Evolutionary conservation across 2,329 filamentous ascomycete species (phyloP), one percentile per base, ranked within the genome.

Genomic region (Penicillium sclerotigenum): DNA sequence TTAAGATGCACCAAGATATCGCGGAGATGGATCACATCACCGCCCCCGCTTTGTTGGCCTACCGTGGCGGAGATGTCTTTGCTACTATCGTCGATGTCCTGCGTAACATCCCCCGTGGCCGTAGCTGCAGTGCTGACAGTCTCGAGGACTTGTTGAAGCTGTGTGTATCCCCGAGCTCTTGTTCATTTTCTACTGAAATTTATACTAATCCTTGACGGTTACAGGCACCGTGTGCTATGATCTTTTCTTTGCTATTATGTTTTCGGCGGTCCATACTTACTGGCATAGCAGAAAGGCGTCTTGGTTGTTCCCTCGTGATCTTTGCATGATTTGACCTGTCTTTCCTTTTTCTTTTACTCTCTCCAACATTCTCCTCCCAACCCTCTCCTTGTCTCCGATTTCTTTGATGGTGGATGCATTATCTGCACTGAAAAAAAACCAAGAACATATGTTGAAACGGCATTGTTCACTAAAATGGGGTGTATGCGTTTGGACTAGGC

Each of bases 21-120:
- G 95, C 96, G 36, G 92, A 97, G 72, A 96, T 97, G 80, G 91
- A 97, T 71, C 85, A 89, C 56, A 89, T 91, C 31, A 87, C 88
- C 43, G 89, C 96, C 2, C 94, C 94, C 0, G 91, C 94, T 4
- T 80, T 97, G 36, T 80, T 97, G 47, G 93, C 90, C 11, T 99
- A 99, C 78, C 87, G 87, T 56, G 90, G 87, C 67, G 92, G 91
- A 51, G 92, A 97, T 62, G 86, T 97, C 62, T 91, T 97, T 66
- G 90, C 90, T 61, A 95, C 92, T 67, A 79, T 97, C 50, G 90
- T 94, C 0, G 92, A 93, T 52, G 82, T 97, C 49, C 84, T 95
- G 60, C 86, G 91, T 69, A 89, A 94, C 81, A 88, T 97, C 46
- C 91, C 92, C 2, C 78, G 81, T 31, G 83, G 76, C 18, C 70